phyloP scores from a whole-genome alignment of 2,329 filamentous ascomycete genomes.

The Drechslerella coelobrocha region DNA sequence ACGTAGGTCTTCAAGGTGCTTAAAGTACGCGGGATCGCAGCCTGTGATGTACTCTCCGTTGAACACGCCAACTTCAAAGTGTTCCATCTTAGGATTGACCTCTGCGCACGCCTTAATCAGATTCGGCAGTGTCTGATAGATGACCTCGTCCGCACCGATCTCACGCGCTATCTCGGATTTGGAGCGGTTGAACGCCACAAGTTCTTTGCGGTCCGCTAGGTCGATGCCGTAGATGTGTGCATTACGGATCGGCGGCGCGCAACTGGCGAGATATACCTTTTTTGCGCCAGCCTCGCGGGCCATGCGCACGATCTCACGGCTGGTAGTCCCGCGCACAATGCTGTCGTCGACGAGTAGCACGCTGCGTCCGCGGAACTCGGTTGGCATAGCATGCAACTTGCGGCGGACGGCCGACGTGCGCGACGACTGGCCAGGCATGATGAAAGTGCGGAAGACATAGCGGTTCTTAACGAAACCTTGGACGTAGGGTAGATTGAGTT shows the following conservation, averaged over 20 bases:
- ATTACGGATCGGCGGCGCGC: conserved; percentile 79
- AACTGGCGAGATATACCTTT: conserved; percentile 82
- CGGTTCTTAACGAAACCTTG: conserved; percentile 89
- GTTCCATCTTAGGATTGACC: conserved; percentile 65
- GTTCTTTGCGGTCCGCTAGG: conserved; percentile 72
- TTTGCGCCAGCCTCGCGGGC: conserved; percentile 81
- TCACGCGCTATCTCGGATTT: conserved; percentile 68
- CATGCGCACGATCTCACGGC: conserved; percentile 80
- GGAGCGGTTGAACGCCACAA: conserved; percentile 73
- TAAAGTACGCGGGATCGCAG: conserved; percentile 80
- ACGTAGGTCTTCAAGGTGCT: conserved; percentile 74
- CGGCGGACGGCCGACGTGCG: conserved; percentile 85
- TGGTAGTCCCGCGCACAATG: conserved; percentile 85
- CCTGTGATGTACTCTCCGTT: conserved; percentile 84
- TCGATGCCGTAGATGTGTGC: conserved; percentile 88
- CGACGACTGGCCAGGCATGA: conserved; percentile 80
- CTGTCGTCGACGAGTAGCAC: conserved; percentile 88
- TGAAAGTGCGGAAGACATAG: conserved; percentile 87
- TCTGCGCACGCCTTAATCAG: conserved; percentile 80
- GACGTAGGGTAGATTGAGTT: conserved; percentile 76
- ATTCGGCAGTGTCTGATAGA: conserved; percentile 78
- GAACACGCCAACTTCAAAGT: conserved; percentile 92
- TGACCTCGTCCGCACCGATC: conserved; percentile 77
- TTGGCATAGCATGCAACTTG: conserved; percentile 85
- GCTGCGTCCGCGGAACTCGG: conserved; percentile 80